These are phyloP conservation scores for Sugiyamaella castrensis DNA, from an alignment of 1,139 yeast genomes.

Conservation along the genomic window DNA sequence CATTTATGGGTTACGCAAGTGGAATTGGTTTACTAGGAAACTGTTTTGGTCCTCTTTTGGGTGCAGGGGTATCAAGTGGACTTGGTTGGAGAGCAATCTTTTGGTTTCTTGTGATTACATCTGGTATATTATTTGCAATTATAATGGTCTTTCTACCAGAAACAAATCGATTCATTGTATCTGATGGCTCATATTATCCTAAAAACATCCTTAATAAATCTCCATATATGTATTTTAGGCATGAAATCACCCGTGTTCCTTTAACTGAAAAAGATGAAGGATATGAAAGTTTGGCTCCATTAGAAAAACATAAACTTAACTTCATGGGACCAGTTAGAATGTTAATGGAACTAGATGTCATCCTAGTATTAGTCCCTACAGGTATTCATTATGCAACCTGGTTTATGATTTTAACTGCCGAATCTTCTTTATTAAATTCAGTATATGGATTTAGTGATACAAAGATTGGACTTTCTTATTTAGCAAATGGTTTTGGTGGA, in stretches of 20 bases:
- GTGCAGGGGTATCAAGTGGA: conserved; percentile 58
- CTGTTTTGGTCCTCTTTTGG: conserved; percentile 73
- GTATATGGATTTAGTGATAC: conserved; percentile 50
- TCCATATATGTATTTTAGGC: conserved; percentile 36
- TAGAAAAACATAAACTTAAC: conserved; percentile 37
- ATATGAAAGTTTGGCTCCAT: conserved; percentile 32
- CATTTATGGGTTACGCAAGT: conserved; percentile 55
- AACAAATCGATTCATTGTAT: conserved; percentile 64
- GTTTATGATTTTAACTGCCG: conserved; percentile 65
- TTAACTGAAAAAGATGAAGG: conserved; percentile 8
- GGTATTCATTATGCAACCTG: conserved; percentile 64
- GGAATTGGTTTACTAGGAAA: conserved; percentile 71
- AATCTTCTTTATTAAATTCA: conserved; percentile 52
- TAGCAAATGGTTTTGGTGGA: conserved; percentile 42
- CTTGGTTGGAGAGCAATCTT: conserved; percentile 77
- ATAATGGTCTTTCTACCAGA: conserved; percentile 54
- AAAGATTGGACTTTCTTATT: conserved; percentile 59
- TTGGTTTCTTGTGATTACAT: conserved; percentile 65
- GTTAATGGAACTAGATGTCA: conserved; percentile 35
- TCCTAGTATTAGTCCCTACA: conserved; percentile 48
- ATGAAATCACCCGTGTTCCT: conserved; percentile 23
- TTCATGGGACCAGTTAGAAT: conserved; percentile 39
- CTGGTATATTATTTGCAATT: conserved; percentile 44
- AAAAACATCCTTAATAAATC: conserved; percentile 41
- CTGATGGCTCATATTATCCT: conserved; percentile 61